Base-by-base conservation (phyloP, 495 filamentous ascomycete species). In the Xeromyces bisporus region DNA sequence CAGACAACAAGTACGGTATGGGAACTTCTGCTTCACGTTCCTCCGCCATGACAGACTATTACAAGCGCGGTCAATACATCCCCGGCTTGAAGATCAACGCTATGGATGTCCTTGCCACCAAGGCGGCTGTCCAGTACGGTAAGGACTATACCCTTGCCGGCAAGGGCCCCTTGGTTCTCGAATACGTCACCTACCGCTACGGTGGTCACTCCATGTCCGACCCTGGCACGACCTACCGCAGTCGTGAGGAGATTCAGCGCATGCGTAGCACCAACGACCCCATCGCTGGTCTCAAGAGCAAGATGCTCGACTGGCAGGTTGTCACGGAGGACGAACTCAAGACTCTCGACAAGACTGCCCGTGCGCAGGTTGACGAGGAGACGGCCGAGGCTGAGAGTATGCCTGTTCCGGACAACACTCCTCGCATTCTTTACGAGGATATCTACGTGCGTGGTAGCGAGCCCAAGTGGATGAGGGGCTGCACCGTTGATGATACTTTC, bases 1-100 rank as follows among this genome's bases (percentile, higher is more conserved):
- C 35, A 96, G 87, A 97, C 71, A 97, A 97, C 76, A 96, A 97
- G 65, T 97, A 97, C 62, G 89, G 89, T 56, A 97, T 97, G 89
- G 89, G 91, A 59, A 97, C 89, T 31, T 82, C 89, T 33, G 89
- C 89, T 38, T 78, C 80, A 51, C 84, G 89, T 45, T 79, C 89
- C 41, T 80, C 87, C 39, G 89, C 89, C 40, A 61, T 93, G 43
- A 94, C 89, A 50, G 91, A 97, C 56, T 97, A 97, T 78, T 97
- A 97, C 76, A 94, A 96, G 73, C 91, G 89, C 61, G 89, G 89
- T 39, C 89, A 97, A 66, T 97, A 96, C 68, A 97, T 97, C 47
- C 89, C 89, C 37, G 89, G 89, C 63, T 74, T 97, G 36, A 97
- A 96, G 68, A 83, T 97, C 54, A 97, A 97, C 64, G 89, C 82